phyloP scores from a whole-genome alignment of 345 rosid genomes.

The Excoecaria cochinchinensis region DNA sequence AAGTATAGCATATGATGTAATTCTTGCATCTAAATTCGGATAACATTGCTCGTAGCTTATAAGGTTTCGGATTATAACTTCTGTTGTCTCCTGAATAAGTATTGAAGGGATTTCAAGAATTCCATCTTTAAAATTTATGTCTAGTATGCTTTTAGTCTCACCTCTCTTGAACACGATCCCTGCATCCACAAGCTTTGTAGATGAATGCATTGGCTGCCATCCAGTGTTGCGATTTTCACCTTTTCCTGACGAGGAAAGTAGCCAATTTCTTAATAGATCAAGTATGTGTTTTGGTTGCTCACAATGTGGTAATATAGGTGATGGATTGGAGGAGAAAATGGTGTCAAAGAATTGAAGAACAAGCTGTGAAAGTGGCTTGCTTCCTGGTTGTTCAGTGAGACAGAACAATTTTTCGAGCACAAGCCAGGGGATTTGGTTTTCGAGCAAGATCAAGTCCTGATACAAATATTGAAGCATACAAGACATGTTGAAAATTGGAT shows the following conservation, averaged over 20 bases:
- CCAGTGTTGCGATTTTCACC: accelerated
- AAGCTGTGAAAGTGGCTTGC: background rate
- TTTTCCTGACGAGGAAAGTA: background rate
- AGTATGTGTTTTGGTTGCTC: constrained; percentile 18
- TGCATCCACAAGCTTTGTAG: constrained; percentile 8
- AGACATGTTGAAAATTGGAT: constrained; percentile 30
- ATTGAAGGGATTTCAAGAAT: constrained; percentile 17
- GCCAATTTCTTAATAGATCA: constrained; percentile 5
- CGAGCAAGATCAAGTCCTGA: constrained; percentile 39
- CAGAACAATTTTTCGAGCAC: constrained; percentile 29
- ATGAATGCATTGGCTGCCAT: constrained; percentile 13
- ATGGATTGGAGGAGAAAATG: background rate
- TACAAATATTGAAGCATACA: constrained; percentile 27
- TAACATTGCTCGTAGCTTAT: constrained; percentile 21
- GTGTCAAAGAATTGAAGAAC: constrained; percentile 1
- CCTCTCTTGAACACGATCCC: constrained; percentile 4
- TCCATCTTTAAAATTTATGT: constrained; percentile 11
- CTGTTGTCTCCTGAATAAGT: constrained; percentile 18
- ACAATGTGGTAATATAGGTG: background rate
- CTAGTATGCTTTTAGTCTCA: background rate
- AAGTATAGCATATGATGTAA: constrained; percentile 24
- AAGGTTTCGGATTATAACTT: constrained; percentile 21
- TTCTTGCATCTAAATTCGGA: background rate
- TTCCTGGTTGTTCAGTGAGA: background rate
- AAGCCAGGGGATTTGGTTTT: constrained; percentile 32